These are phyloP conservation scores for Biscogniauxia mediterranea DNA, from an alignment of 2,329 filamentous ascomycete species.

Conservation along the genomic window DNA sequence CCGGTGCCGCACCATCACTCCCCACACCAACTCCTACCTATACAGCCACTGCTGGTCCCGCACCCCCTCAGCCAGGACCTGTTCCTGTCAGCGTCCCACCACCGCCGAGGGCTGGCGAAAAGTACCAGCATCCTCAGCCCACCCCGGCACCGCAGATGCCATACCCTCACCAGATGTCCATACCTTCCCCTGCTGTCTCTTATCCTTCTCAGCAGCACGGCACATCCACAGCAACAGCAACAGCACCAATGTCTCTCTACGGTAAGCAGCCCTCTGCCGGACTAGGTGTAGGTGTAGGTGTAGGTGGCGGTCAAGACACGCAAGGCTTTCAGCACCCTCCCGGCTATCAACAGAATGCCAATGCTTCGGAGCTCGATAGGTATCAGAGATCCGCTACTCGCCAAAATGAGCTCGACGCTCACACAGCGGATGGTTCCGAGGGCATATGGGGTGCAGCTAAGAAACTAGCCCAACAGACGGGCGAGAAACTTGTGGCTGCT, in stretches of 20 bases:
- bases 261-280: constrained; percentile 27
- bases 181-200: constrained; percentile 45
- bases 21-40: constrained; percentile 43
- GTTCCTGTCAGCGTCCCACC: constrained; percentile 48
- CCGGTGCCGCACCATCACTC: constrained; percentile 45
- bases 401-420: constrained; percentile 29
- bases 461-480: constrained; percentile 56
- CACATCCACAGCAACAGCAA: constrained; percentile 40
- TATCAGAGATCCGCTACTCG: constrained; percentile 45
- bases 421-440: constrained; percentile 30
- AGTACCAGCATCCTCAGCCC: constrained; percentile 36
- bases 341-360: constrained; percentile 56
- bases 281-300: constrained; percentile 26
- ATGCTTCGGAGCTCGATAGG: constrained; percentile 50
- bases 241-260: constrained; percentile 30
- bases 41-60: constrained; percentile 39
- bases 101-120: constrained; percentile 51
- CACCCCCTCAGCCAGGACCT: constrained; percentile 58
- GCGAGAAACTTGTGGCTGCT: constrained; percentile 55
- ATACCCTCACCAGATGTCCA: constrained; percentile 49
- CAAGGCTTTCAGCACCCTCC: constrained; percentile 44
- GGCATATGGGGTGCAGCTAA: constrained; percentile 57
- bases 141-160: constrained; percentile 32
- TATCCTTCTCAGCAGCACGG: constrained; percentile 43
- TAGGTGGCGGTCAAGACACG: constrained; percentile 18